Conservation (phyloP, 106 monocot genomes). For the Phalaenopsis equestris region DNA sequence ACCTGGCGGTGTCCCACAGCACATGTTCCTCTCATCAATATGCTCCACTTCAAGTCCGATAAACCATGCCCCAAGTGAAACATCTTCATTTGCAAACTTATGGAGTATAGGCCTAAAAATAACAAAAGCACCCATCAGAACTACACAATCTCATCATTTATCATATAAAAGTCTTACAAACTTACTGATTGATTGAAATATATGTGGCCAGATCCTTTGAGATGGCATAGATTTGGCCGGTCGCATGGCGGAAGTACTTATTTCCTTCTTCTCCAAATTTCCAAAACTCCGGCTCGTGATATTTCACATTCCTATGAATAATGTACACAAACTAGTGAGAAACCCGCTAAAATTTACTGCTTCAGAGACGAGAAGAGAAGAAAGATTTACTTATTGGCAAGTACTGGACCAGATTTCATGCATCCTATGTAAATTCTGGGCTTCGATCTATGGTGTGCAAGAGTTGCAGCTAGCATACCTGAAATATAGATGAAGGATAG, state of each 20-base stretch:
- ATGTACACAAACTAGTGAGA: background rate
- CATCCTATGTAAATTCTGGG: constrained; percentile 67
- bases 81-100: constrained; percentile 82
- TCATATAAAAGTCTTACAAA: background rate
- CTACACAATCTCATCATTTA: background rate
- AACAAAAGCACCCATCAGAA: background rate
- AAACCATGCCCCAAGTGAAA: constrained; percentile 75
- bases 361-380: background rate
- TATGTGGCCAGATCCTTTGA: constrained; percentile 55
- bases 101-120: constrained; percentile 53
- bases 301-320: constrained; percentile 37
- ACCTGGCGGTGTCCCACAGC: constrained; percentile 83
- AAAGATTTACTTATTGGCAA: constrained; percentile 55
- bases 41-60: constrained; percentile 82
- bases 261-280: constrained; percentile 63
- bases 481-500: constrained; percentile 1
- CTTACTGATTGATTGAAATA: constrained; percentile 52
- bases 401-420: constrained; percentile 86
- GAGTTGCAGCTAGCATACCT: constrained; percentile 59
- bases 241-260: constrained; percentile 64
- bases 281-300: constrained; percentile 59
- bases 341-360: background rate
- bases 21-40: constrained; percentile 68
- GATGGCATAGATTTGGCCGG: constrained; percentile 57
- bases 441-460: constrained; percentile 37